Percentiles rank a stretch among this genome's conserved stretches.
Evolutionary conservation across 192 early-diverging fungal genomes (phyloP).

Genomic region (Pilobolus umbonatus): DNA sequence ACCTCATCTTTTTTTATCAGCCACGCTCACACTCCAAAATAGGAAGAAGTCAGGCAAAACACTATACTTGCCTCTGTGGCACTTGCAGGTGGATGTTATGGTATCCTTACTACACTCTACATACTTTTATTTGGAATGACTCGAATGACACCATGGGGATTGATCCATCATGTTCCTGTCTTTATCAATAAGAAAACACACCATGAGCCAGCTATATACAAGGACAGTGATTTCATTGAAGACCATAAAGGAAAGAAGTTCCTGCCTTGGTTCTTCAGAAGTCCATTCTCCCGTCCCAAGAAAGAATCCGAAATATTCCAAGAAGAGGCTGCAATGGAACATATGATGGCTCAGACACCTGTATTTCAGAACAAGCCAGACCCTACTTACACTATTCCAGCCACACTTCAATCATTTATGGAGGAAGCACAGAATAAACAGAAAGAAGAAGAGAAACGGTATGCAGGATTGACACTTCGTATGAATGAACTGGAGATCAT

Average conservation of each 20-base stretch:
- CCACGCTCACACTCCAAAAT: not conserved
- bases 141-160: slow-evolving; percentile 22
- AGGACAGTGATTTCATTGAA: slow-evolving; percentile 3
- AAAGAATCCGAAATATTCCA: too few relatives aligned
- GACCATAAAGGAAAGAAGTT: not conserved
- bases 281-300: too few relatives aligned
- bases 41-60: slow-evolving; percentile 26
- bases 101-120: slow-evolving; percentile 21
- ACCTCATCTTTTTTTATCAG: not conserved
- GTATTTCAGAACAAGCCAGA: too few relatives aligned
- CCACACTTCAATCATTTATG: too few relatives aligned
- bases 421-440: not conserved
- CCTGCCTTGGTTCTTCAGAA: slow-evolving; percentile 10
- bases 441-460: not conserved
- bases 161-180: slow-evolving; percentile 22
- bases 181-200: too few relatives aligned
- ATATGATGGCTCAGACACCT: too few relatives aligned
- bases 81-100: slow-evolving; percentile 26
- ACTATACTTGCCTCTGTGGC: slow-evolving; percentile 22
- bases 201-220: too few relatives aligned
- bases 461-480: slow-evolving; percentile 8
- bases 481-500: slow-evolving; percentile 26
- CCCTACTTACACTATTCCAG: too few relatives aligned
- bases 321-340: too few relatives aligned
- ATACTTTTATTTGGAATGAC: slow-evolving; percentile 30